A percentile compares a stretch with the other conserved stretches of the same genome.
Conservation (phyloP, 306 rosid genomes). For the Pyrus betulifolia region DNA sequence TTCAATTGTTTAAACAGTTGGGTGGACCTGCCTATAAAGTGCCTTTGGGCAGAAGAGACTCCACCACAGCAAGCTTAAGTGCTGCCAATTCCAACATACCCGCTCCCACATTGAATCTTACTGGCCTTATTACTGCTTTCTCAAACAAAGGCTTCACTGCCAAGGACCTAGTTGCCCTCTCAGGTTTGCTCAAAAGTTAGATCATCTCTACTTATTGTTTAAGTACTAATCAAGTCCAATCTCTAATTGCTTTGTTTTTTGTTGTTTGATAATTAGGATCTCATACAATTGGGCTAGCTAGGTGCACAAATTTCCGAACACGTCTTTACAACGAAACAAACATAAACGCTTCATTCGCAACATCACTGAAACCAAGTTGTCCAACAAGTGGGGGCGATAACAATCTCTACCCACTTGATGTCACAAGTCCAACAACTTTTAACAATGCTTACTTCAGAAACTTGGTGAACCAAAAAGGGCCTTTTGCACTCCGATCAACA, state of each 20-base stretch:
- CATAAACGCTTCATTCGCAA: conserved; percentile 43
- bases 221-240: neutral
- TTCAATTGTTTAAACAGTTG: conserved; percentile 24
- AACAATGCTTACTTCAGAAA: conserved; percentile 55
- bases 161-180: conserved; percentile 55
- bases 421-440: conserved; percentile 23
- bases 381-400: conserved; percentile 42
- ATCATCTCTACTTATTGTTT: neutral
- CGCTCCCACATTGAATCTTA: conserved; percentile 26
- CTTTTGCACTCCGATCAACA: conserved; percentile 58
- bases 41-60: conserved; percentile 61
- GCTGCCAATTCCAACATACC: conserved; percentile 47
- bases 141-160: conserved; percentile 46
- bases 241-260: neutral
- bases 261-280: conserved; percentile 26
- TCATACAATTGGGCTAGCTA: conserved; percentile 53
- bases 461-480: conserved; percentile 38
- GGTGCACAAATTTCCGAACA: conserved; percentile 30
- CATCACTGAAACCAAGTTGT: conserved; percentile 31
- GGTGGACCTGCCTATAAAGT: conserved; percentile 48
- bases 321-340: conserved; percentile 52
- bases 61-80: conserved; percentile 53
- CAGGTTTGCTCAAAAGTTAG: conserved; percentile 26
- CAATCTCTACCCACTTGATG: conserved; percentile 42
- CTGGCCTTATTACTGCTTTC: conserved; percentile 35